These are phyloP conservation scores for Saraca asoca DNA, from an alignment of 331 rosid genomes.

Conservation along the genomic window DNA sequence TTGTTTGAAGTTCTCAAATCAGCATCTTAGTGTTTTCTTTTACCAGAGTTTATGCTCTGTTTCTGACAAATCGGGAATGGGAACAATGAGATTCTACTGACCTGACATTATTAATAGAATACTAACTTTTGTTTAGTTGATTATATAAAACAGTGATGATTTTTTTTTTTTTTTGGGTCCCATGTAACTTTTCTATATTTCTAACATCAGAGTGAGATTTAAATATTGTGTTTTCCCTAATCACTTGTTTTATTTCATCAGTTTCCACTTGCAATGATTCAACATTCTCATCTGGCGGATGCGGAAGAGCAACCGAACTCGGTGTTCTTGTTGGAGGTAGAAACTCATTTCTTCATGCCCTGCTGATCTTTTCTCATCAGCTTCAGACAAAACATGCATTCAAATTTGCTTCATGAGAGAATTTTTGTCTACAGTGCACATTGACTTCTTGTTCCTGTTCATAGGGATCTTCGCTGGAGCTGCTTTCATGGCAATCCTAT, in stretches of 20 bases:
- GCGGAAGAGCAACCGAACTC: constrained; percentile 49
- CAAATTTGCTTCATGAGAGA: too few relatives aligned
- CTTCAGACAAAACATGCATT: constrained; percentile 11
- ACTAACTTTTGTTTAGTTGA: too few relatives aligned
- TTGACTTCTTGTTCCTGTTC: constrained; percentile 4
- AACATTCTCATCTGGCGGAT: constrained; percentile 46
- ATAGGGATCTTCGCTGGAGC: constrained; percentile 62
- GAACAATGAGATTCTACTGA: too few relatives aligned
- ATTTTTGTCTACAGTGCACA: background rate
- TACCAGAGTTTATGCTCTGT: too few relatives aligned
- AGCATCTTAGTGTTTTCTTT: too few relatives aligned
- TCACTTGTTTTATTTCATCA: constrained; percentile 34
- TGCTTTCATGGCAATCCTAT: constrained; percentile 49
- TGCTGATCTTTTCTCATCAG: background rate
- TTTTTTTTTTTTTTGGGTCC: too few relatives aligned
- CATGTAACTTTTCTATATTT: too few relatives aligned
- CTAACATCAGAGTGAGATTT: background rate
- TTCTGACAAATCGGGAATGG: too few relatives aligned
- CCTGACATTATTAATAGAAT: too few relatives aligned
- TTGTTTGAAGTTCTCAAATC: too few relatives aligned
- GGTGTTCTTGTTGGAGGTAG: constrained; percentile 66
- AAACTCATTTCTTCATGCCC: constrained; percentile 14
- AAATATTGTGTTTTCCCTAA: constrained; percentile 34
- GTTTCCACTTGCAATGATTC: constrained; percentile 46
- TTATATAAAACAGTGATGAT: too few relatives aligned